Base-by-base conservation (phyloP, 2,329 filamentous ascomycete genomes). In the Neonectria punicea region DNA sequence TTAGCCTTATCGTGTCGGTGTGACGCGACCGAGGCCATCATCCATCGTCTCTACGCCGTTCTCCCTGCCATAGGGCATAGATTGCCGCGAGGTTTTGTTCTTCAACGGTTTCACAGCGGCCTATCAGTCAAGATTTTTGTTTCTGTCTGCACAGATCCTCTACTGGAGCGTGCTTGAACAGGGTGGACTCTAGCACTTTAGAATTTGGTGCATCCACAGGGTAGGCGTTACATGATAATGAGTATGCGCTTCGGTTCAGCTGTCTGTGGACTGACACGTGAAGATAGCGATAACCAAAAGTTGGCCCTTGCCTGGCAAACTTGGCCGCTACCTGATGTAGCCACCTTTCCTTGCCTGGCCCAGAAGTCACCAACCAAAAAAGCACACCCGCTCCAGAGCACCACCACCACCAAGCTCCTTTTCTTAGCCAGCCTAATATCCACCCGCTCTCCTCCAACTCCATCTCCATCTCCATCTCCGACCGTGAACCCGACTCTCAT, bases 241-340 rank as follows among this genome's bases (percentile, higher is more conserved):
- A 25, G 25, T 25, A 39, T 13, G 34, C 16, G 18, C 34, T 20
- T 11, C 49, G 25, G 49, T 34, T 51, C n/a, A 51, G 28, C 62
- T 65, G 25, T 25, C 22, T 22, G 53, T 56, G 43, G 47, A 34
- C 61, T 67, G 54, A 67, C 73, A 74, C 71, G 72, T 74, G 73
- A 74, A 73, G 73, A 74, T 74, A 74, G 70, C 59, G 71, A 74
- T 74, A 74, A 74, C 36, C 50, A 73, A 74, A 73, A 74, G 55
- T 65, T 70, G 59, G 69, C 66, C 28, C 22, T 51, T 36, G 25
- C 28, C 44, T 49, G 54, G 49, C 25, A 39, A 39, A 39, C 14
- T 39, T 39, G 36, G 49, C 43, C 53, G 62, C 61, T 73, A 74
- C 69, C 54, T 74, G 47, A 65, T 70, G 65, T 70, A 70, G 72